Evolutionary conservation across 2,329 filamentous ascomycete species (phyloP), one percentile per base, ranked within the genome.

Genomic region (Coniosporium uncinatum): DNA sequence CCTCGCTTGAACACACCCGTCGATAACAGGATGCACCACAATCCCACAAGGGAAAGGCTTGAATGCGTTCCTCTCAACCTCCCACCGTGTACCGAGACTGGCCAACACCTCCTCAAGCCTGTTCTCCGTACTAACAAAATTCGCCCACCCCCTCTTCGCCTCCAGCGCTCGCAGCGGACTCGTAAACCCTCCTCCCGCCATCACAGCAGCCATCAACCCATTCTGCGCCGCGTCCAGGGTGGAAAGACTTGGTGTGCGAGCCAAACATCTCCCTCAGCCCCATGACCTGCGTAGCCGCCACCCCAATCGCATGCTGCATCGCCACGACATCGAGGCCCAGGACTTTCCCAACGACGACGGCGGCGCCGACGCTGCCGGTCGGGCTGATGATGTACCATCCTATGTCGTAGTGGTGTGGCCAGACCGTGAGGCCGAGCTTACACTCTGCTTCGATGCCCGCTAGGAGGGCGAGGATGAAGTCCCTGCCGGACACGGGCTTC

Each of bases 41-140:
- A 78, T 76, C 1, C 73, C 75, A 51, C 74, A 78, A 0, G 75
- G 73, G 45, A 72, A 78, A 0, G 73, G 75, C 51, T 78, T 78
- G 57, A 77, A 78, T 2, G 70, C 66, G 46, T 78, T 78, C 46
- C 65, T 64, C 49, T 67, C 59, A 6, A 72, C 69, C 57, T 78
- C 72, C 73, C 73, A 78, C n/a, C 47, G n/a, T n/a, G n/a, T 42
- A 2, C 59, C 56, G 13, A 69, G 46, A 16, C 58, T 56, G 1
- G 50, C 59, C 27, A 71, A 50, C 44, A 65, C 58, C 29, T 56
- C 58, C 5, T 64, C 57, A 16, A 68, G 55, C 27, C 61, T 57
- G 22, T 70, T 62, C 3, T 64, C 54, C 27, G 61, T 55, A 45
- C 67, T 64, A 17, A 76, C 70, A 3, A 78, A 70, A 44, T 73